Evolutionary conservation across 768 basidiomycete species (phyloP).

Genomic region (Leccinum aurantiacum): DNA sequence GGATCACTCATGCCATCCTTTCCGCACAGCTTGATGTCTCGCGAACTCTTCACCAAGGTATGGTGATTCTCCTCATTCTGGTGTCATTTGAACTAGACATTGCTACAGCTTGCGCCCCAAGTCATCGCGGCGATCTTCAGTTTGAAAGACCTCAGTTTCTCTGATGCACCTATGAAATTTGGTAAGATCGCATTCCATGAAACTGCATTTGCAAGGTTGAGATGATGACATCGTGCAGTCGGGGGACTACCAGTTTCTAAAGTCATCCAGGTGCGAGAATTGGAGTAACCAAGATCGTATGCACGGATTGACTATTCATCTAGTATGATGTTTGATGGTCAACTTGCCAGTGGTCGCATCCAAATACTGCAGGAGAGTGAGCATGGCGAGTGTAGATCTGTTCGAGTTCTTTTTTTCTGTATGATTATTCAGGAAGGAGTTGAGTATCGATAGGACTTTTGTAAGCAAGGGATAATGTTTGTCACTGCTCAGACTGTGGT

Average conservation of each 20-base stretch:
- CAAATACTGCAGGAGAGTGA: too few relatives aligned
- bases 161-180: conserved; percentile 3
- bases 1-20: not conserved
- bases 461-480: too few relatives aligned
- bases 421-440: too few relatives aligned
- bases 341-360: conserved; percentile 10
- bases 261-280: conserved; percentile 16
- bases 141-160: conserved; percentile 37
- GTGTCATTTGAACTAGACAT: conserved; percentile 14
- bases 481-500: too few relatives aligned
- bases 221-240: conserved; percentile 4
- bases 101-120: conserved; percentile 41
- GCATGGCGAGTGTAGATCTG: too few relatives aligned
- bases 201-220: not conserved
- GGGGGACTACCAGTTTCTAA: conserved; percentile 18
- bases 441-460: too few relatives aligned
- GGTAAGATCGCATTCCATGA: conserved; percentile 7
- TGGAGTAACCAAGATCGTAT: not conserved
- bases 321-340: conserved; percentile 21
- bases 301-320: not conserved
- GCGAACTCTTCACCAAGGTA: conserved; percentile 28
- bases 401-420: too few relatives aligned
- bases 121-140: conserved; percentile 47
- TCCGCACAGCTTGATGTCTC: conserved; percentile 33
- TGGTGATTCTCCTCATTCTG: not conserved